A percentile compares a stretch with the other conserved stretches of the same genome.
Conservation (phyloP, 2,329 filamentous ascomycete species). For the Berkeleyomyces basicola region DNA sequence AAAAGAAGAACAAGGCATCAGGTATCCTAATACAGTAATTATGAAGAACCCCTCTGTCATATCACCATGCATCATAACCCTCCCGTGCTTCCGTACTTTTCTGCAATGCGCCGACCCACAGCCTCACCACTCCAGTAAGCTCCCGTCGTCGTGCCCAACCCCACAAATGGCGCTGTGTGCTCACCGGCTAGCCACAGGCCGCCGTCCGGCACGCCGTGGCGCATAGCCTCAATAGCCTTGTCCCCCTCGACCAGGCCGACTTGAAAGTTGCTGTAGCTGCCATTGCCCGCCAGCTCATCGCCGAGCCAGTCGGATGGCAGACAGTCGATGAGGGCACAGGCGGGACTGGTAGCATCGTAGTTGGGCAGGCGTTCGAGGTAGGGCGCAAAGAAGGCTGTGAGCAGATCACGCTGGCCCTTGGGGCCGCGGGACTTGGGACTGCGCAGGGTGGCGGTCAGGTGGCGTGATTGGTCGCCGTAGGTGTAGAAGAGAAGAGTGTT, state of each 20-base stretch:
- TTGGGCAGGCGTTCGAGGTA: slow-evolving; percentile 63
- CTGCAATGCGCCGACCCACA: slow-evolving; percentile 48
- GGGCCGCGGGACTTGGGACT: slow-evolving; percentile 27
- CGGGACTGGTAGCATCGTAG: slow-evolving; percentile 35
- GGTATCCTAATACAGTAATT: not conserved
- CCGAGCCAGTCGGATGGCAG: slow-evolving; percentile 63
- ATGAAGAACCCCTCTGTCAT: not conserved
- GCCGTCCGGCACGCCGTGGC: slow-evolving; percentile 44
- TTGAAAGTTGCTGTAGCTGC: slow-evolving; percentile 77
- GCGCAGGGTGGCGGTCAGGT: slow-evolving; percentile 32
- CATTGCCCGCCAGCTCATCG: slow-evolving; percentile 65
- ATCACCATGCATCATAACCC: not conserved
- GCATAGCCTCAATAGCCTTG: slow-evolving; percentile 49
- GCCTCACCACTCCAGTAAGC: slow-evolving; percentile 84
- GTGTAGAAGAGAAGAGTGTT: slow-evolving; percentile 77
- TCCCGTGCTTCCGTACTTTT: slow-evolving; percentile 27
- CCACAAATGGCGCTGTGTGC: slow-evolving; percentile 80
- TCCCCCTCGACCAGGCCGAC: slow-evolving; percentile 55
- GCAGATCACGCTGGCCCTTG: slow-evolving; percentile 28
- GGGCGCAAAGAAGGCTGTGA: slow-evolving; percentile 54
- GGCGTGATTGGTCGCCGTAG: slow-evolving; percentile 44
- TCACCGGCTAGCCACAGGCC: slow-evolving; percentile 79
- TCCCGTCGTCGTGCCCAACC: slow-evolving; percentile 73
- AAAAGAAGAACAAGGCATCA: too few species aligned
- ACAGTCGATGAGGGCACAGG: slow-evolving; percentile 45